phyloP scores from a whole-genome alignment of 495 filamentous ascomycete species.

The Aspergillus sclerotioniger region DNA sequence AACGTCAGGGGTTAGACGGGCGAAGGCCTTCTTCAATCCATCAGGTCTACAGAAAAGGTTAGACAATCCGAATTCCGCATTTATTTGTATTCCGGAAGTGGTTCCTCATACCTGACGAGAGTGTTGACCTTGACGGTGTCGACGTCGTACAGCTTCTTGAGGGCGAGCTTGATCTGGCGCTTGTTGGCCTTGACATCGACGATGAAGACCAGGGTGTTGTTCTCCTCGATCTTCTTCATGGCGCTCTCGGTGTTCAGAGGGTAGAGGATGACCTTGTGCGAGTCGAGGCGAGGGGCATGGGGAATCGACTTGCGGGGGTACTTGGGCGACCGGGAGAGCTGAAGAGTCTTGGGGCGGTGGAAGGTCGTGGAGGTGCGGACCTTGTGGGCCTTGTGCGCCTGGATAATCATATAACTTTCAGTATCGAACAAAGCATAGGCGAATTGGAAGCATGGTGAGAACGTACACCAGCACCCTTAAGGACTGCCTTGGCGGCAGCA shows the following conservation, averaged over 20 bases:
- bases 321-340: conserved; percentile 86
- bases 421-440: neutral
- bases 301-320: conserved; percentile 95
- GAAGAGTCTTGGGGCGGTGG: conserved; percentile 94
- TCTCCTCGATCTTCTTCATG: conserved; percentile 99
- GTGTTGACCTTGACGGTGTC: conserved; percentile 99
- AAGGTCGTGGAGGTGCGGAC: conserved; percentile 90
- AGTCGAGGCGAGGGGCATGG: conserved; percentile 85
- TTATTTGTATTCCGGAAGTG: neutral
- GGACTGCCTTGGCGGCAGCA: conserved; percentile 88
- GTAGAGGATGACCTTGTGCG: conserved; percentile 84
- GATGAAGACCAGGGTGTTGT: conserved; percentile 99
- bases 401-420: conserved; percentile 30
- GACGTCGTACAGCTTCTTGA: conserved; percentile 99
- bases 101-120: conserved; percentile 76
- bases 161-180: conserved; percentile 95
- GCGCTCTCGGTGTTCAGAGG: conserved; percentile 95
- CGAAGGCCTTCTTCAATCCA: conserved; percentile 97
- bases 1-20: conserved; percentile 89
- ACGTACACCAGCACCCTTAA: conserved; percentile 74
- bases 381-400: conserved; percentile 90
- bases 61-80: conserved; percentile 14
- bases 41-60: conserved; percentile 64
- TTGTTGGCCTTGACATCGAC: conserved; percentile 99
- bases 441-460: conserved; percentile 1